Base-by-base conservation (phyloP, 306 rosid genomes). In the Prunus armeniaca region DNA sequence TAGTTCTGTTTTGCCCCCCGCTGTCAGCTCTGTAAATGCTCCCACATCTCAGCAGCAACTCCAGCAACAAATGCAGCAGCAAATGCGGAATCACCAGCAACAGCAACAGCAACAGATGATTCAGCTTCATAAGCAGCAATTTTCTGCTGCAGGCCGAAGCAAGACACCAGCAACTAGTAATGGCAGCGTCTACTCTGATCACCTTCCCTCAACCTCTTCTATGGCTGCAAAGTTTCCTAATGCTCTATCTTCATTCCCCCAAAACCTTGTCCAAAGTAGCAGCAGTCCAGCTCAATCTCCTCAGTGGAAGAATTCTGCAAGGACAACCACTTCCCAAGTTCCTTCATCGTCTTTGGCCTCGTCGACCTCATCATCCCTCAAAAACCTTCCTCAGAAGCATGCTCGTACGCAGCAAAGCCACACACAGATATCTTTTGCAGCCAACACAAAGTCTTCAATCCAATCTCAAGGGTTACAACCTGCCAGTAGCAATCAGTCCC, bases 221-320 rank as follows among this genome's bases (percentile, higher is more conserved):
- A 81, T 91, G 89, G 87, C 87, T 19, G 77, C 87, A 2, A 96
- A 96, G 86, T 96, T 88, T 81, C 78, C 96, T 18, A 96, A 83
- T 80, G 78, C 93, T 18, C 78, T 89, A 15, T 87, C 98, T 15
- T 78, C 89, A 1, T 92, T 89, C 78, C 88, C 93, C 38, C 96
- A 86, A 79, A 89, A 87, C 86, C 89, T 92, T 51, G 88, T 83
- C 65, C 97, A 90, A 77, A 82, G 92, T 80, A 83, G 81, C 80
- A 78, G 80, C 88, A 79, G 88, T 69, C 89, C 91, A 67, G 76
- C 89, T 63, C 98, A 96, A 65, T 88, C 97, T 67, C 77, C 97
- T 70, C 99, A 91, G 84, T 93, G 98, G 99, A 96, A 96, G 79
- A 96, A 78, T 81, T 74, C 96, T 76, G 78, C 64, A 17, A 84